phyloP scores from a whole-genome alignment of 495 filamentous ascomycete species.

The Hypomontagnella submonticulosa region DNA sequence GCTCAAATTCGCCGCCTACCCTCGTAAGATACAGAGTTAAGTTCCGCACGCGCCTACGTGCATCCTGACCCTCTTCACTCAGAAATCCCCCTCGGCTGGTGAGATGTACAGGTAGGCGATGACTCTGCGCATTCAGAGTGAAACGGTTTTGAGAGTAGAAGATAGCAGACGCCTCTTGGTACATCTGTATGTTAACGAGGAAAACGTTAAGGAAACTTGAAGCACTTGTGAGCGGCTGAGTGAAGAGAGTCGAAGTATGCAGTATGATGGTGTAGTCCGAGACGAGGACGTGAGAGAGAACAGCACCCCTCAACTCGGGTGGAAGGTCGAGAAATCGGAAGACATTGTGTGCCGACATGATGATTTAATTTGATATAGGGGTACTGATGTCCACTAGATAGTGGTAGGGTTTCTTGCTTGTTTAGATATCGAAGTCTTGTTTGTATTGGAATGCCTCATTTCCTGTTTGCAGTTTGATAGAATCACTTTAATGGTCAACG shows the following conservation, averaged over 20 bases:
- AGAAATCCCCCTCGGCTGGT: slow-evolving; percentile 37
- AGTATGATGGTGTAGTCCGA: slow-evolving; percentile 41
- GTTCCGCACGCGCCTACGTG: slow-evolving; percentile 45
- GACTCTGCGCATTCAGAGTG: slow-evolving; percentile 44
- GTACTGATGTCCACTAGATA: background rate
- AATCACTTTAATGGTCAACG: no score
- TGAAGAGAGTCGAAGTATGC: slow-evolving; percentile 37
- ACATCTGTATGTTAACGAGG: slow-evolving; percentile 49
- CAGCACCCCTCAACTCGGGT: slow-evolving; percentile 76
- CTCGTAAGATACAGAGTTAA: slow-evolving; percentile 43
- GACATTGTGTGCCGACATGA: slow-evolving; percentile 9
- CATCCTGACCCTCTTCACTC: slow-evolving; percentile 36
- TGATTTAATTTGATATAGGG: background rate
- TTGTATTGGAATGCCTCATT: no score
- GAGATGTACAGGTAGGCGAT: slow-evolving; percentile 42
- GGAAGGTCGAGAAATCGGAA: slow-evolving; percentile 72
- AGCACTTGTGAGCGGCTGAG: background rate
- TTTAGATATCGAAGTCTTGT: no score
- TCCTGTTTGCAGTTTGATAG: no score
- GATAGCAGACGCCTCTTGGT: slow-evolving; percentile 48
- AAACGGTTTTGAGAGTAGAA: slow-evolving; percentile 52
- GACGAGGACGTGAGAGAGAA: slow-evolving; percentile 61
- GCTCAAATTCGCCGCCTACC: slow-evolving; percentile 47
- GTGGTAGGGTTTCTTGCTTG: no score
- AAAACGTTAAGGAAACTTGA: slow-evolving; percentile 41